phyloP scores from a whole-genome alignment of 208 protist species.

The Crithidia bombi region DNA sequence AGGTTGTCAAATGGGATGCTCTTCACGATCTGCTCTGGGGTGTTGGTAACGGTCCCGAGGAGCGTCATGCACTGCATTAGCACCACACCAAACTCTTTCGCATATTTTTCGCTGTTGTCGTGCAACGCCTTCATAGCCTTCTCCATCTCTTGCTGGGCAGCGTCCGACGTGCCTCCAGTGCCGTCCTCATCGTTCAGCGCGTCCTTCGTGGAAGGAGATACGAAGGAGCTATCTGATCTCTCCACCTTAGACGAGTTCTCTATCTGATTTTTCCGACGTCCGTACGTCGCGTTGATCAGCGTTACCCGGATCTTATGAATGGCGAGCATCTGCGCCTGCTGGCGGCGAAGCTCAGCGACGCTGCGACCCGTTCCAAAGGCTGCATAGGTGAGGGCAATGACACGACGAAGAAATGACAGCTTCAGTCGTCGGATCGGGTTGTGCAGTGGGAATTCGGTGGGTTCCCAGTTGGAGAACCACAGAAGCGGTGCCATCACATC shows the following conservation, averaged over 20 bases:
- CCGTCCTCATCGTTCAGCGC: conserved; percentile 26
- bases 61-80: conserved; percentile 30
- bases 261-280: neutral
- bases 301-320: conserved; percentile 2
- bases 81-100: conserved; percentile 16
- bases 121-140: conserved; percentile 26
- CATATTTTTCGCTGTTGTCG: conserved; percentile 33
- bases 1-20: neutral
- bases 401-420: conserved; percentile 39
- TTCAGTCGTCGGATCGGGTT: conserved; percentile 51
- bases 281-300: neutral
- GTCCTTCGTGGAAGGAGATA: conserved; percentile 1
- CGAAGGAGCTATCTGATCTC: neutral
- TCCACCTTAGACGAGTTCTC: neutral
- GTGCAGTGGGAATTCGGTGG: conserved; percentile 38
- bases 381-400: conserved; percentile 48
- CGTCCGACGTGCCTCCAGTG: neutral
- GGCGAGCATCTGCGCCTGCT: conserved; percentile 25
- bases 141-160: conserved; percentile 13
- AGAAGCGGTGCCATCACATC: conserved; percentile 36
- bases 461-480: conserved; percentile 56
- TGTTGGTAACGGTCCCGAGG: neutral
- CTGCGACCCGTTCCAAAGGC: conserved; percentile 35
- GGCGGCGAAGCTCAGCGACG: conserved; percentile 20
- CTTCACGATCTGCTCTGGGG: conserved; percentile 4